Conservation (phyloP, 1,139 yeast species). For the Magnusiomyces paraingens region DNA sequence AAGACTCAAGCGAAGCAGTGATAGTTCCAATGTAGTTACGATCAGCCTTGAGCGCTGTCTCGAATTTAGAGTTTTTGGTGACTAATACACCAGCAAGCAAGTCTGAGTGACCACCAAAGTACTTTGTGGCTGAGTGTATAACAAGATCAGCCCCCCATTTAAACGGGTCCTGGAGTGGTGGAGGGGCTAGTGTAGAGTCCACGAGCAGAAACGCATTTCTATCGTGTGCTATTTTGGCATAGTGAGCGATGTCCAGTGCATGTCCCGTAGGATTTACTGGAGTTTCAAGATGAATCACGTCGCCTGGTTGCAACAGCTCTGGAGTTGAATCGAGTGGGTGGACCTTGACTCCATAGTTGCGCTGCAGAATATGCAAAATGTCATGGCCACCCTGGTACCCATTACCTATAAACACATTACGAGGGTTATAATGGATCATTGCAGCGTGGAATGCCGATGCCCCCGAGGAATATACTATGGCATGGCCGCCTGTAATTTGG, state of each 20-base stretch:
- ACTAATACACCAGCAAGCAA: slow-evolving; percentile 73
- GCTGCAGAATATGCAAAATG: slow-evolving; percentile 52
- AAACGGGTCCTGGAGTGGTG: slow-evolving; percentile 80
- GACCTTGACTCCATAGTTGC: slow-evolving; percentile 54
- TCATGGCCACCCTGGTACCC: slow-evolving; percentile 85
- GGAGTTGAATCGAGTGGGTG: slow-evolving; percentile 50
- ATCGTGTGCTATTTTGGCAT: slow-evolving; percentile 61
- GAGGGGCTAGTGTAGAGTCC: slow-evolving; percentile 92
- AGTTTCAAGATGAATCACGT: slow-evolving; percentile 74
- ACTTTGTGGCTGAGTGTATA: slow-evolving; percentile 90
- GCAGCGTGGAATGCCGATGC: slow-evolving; percentile 76
- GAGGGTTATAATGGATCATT: slow-evolving; percentile 65
- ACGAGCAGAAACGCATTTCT: slow-evolving; percentile 63
- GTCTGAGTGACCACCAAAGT: slow-evolving; percentile 93
- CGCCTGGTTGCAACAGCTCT: slow-evolving; percentile 53
- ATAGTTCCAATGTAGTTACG: slow-evolving; percentile 69
- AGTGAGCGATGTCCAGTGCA: slow-evolving; percentile 54
- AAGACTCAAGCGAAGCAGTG: slow-evolving; percentile 70
- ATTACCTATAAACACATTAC: slow-evolving; percentile 63
- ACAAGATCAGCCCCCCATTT: slow-evolving; percentile 74
- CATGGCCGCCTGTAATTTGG: slow-evolving; percentile 45
- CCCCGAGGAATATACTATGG: slow-evolving; percentile 70
- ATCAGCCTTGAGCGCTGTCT: slow-evolving; percentile 47
- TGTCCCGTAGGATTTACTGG: slow-evolving; percentile 84
- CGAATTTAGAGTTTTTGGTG: slow-evolving; percentile 47